Base-by-base conservation (phyloP, 352 stramenopile species). In the Phytophthora fragariae region DNA sequence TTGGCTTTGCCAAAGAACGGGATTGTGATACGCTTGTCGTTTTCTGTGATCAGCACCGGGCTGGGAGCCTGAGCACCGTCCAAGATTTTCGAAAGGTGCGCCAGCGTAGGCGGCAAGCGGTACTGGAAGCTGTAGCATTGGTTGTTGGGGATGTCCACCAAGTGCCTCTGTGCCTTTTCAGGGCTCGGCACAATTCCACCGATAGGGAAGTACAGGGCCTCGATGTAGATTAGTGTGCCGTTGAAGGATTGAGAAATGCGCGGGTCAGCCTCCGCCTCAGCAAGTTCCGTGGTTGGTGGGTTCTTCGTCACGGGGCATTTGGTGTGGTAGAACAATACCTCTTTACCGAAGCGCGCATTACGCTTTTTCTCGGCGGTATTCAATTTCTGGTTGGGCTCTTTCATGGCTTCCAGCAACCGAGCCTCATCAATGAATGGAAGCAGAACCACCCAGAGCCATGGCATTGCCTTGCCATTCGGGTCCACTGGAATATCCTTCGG, bases 381-480 rank as follows among this genome's bases (percentile, higher is more conserved):
- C 39, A 92, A 68, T 62, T 95, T 80, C 12, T 80, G 56, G 53
- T 93, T 95, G 11, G 80, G 79, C 17, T 86, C 67, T 11, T 83
- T 81, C 88, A 99, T 92, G 29, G 95, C 95, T 29, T 89, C 76
- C 9, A 99, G 70, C 33, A 99, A 81, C 12, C 97, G 84, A 53
- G 91, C 79, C 85, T 99, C 97, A 62, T 99, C 97, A 70, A 99
- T 99, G 70, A 99, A 99, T 21, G 98, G 97, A 11, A 99, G 85
- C 41, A 99, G 80, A 27, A 99, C 97, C 15, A 99, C 97, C 97
- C 97, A 99, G 10, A 99, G 83, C 98, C 98, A 99, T 27, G 97
- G 97, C 92, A 99, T 99, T 0, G 93, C 91, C 76, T 99, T 99
- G 29, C 98, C 98, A 78, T 99, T 99, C 1, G 98, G 97, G 81